Conservation (phyloP, 2,329 filamentous ascomycete genomes). For the Gnomoniopsis sp. region DNA sequence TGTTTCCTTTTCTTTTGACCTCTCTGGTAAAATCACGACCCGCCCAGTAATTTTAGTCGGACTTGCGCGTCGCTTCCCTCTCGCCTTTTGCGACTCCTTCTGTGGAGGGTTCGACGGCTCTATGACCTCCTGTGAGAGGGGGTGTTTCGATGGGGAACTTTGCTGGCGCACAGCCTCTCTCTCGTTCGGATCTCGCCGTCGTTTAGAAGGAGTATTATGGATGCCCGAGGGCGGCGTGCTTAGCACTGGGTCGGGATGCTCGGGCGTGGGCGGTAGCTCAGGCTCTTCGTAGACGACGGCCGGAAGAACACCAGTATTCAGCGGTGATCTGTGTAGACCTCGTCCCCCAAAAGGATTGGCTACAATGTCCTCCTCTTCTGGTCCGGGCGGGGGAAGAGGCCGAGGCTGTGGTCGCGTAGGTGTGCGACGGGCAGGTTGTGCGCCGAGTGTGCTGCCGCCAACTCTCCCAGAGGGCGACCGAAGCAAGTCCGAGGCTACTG, state of each 20-base stretch:
- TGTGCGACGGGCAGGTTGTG: constrained; percentile 34
- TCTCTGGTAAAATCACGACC: constrained; percentile 31
- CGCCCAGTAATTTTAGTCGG: not conserved
- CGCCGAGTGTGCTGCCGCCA: constrained; percentile 26
- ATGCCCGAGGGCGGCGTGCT: constrained; percentile 57
- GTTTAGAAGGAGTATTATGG: constrained; percentile 55
- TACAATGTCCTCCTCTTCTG: constrained; percentile 39
- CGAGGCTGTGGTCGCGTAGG: constrained; percentile 41
- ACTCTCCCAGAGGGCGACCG: constrained; percentile 26
- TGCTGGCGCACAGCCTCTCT: constrained; percentile 6
- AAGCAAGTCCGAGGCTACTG: constrained; percentile 16
- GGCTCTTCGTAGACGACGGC: constrained; percentile 48
- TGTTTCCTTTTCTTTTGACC: constrained; percentile 32
- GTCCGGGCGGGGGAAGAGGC: constrained; percentile 43
- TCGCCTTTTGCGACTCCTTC: constrained; percentile 4
- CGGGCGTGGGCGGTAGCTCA: constrained; percentile 59
- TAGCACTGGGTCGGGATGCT: constrained; percentile 49
- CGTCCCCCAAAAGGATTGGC: constrained; percentile 39
- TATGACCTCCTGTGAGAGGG: constrained; percentile 24
- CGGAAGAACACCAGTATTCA: constrained; percentile 28
- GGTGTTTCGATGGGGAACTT: constrained; percentile 49
- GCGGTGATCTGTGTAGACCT: constrained; percentile 33
- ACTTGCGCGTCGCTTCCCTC: constrained; percentile 3
- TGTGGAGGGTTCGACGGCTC: not conserved
- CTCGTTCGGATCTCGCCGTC: constrained; percentile 23